Evolutionary conservation across 495 filamentous ascomycete species (phyloP), one percentile per base, ranked within the genome.

Genomic region (Penicillium samsonianum): DNA sequence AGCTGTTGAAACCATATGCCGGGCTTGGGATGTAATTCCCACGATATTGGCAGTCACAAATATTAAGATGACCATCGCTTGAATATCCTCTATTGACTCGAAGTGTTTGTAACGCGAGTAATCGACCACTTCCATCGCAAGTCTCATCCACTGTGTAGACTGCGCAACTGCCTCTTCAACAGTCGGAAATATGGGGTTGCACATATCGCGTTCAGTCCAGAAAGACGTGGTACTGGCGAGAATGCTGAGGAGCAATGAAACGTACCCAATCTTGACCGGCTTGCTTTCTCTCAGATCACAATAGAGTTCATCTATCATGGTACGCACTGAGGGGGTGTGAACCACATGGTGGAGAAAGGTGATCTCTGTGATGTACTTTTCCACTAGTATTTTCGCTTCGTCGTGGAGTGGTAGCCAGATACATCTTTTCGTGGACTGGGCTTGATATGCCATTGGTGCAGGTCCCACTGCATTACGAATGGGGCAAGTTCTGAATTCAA

Each of bases 181-280:
- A 0, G 67, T 70, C 12, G 62, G 53, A 51, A 79, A 80, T 16
- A 70, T 26, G 10, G 49, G 16, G 22, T 26, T 46, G 10, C 60
- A 38, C 48, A 57, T 62, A 48, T 70, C 63, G 20, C 41, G 56
- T 46, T 57, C 48, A 28, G 62, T 63, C 73, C 73, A 80, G 40
- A 72, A 73, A 30, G 71, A 71, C 8, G 78, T 71, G n/a, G 69
- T 66, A 37, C 71, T 75, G 16, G 77, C 70, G 17, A 76, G 65
- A 6, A 81, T 79, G 17, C 70, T 67, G 7, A 81, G 58, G n/a
- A 80, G 71, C 16, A 82, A 59, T 4, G 74, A 67, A 0, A 73
- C 65, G n/a, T 67, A 50, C 4, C 72, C 73, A 8, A 67, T 40
- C 16, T 70, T 61, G 12, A 77, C 45, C 2, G 52, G 58, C 1